These are phyloP conservation scores for Chiua sp. DNA, from an alignment of 1,284 basidiomycete species.

Conservation along the genomic window DNA sequence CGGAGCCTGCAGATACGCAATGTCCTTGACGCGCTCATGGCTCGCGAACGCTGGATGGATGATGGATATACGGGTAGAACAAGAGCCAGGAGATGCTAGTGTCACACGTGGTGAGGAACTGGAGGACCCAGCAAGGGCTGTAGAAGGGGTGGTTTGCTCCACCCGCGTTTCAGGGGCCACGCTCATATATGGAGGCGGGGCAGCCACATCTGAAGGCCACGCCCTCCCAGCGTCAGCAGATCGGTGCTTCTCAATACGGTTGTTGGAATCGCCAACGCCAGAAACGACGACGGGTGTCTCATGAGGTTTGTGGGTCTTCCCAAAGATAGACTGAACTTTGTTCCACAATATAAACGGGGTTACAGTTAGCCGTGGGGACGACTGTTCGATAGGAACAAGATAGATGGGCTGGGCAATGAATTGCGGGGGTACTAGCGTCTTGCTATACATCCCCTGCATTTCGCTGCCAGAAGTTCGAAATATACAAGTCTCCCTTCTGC, in stretches of 20 bases:
- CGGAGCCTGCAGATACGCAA: conserved; percentile 31
- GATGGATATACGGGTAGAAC: conserved; percentile 27
- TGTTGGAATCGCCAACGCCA: neutral
- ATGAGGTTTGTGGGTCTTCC: conserved; percentile 9
- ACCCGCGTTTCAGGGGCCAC: conserved; percentile 3
- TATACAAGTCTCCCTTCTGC: too few species aligned
- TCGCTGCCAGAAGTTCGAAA: too few species aligned
- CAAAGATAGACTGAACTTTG: conserved; percentile 10
- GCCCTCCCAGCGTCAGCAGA: neutral
- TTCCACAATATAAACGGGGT: neutral
- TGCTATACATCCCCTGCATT: too few species aligned
- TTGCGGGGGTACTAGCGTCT: too few species aligned
- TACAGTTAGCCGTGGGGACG: conserved; percentile 6
- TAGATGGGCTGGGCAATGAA: conserved; percentile 1
- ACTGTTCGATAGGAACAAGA: neutral
- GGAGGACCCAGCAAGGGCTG: conserved; percentile 10
- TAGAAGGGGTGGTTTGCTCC: conserved; percentile 1
- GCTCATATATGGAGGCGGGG: conserved; percentile 28
- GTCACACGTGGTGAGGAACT: conserved; percentile 21
- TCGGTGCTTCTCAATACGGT: conserved; percentile 7
- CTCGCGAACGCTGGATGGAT: conserved; percentile 25
- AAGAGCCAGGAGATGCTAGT: conserved; percentile 24
- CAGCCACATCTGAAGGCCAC: conserved; percentile 10
- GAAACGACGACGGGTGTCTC: conserved; percentile 15
- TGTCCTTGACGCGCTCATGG: conserved; percentile 20